Percentiles rank a stretch among this genome's conserved stretches.
These are phyloP conservation scores for Lithohypha guttulata DNA, from an alignment of 2,329 filamentous ascomycete genomes.

Conservation along the genomic window DNA sequence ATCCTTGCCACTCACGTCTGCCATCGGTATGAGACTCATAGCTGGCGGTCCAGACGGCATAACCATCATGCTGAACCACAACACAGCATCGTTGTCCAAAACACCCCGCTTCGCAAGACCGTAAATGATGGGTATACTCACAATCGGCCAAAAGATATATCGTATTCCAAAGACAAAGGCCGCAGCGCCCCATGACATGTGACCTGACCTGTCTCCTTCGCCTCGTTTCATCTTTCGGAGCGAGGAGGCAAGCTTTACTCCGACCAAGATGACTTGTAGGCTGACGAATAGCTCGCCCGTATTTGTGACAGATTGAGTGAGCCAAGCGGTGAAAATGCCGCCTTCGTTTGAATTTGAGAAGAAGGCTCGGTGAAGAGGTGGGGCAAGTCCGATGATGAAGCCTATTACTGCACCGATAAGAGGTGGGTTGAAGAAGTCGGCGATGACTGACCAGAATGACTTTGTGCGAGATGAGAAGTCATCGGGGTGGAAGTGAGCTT, in stretches of 20 bases:
- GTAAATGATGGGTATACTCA: conserved; percentile 47
- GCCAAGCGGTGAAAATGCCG: conserved; percentile 56
- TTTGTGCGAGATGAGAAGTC: conserved; percentile 30
- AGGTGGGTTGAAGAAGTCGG: conserved; percentile 50
- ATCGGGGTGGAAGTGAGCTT: conserved; percentile 27
- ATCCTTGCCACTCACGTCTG: conserved; percentile 31
- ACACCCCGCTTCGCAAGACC: conserved; percentile 44
- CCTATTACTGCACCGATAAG: conserved; percentile 51
- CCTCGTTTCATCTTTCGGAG: conserved; percentile 38
- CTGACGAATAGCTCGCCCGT: conserved; percentile 54
- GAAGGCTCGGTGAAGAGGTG: conserved; percentile 50
- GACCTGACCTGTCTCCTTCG: conserved; percentile 24
- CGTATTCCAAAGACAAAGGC: conserved; percentile 44
- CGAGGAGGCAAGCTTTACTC: conserved; percentile 51
- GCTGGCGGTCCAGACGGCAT: conserved; percentile 48
- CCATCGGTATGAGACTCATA: conserved; percentile 43
- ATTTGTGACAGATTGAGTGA: conserved; percentile 51
- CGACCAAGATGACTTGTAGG: conserved; percentile 55
- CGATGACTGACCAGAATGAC: conserved; percentile 32
- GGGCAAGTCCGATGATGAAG: conserved; percentile 48
- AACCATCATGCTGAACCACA: conserved; percentile 56
- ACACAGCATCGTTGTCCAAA: conserved; percentile 48
- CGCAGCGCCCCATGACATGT: conserved; percentile 40
- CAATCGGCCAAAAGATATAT: conserved; percentile 50
- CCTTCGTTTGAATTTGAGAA: conserved; percentile 48